These are phyloP conservation scores for Penicillium sp. DNA, from an alignment of 2,329 filamentous ascomycete species.

Conservation along the genomic window DNA sequence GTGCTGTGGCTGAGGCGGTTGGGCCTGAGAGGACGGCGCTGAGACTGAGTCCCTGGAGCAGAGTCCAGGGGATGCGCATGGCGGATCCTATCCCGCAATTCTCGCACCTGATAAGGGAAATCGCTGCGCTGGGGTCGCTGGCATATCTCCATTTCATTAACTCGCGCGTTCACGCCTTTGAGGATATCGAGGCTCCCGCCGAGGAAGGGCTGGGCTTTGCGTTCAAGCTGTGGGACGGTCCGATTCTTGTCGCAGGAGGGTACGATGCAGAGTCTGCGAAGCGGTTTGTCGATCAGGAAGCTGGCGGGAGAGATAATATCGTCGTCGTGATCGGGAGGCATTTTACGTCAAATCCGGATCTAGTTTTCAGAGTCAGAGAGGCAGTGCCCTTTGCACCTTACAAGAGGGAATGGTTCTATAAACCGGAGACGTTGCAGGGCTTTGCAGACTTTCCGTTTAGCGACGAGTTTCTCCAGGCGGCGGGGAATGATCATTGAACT, in stretches of 20 bases:
- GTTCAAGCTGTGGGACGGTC: neutral
- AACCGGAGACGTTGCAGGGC: neutral
- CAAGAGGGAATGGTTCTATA: neutral
- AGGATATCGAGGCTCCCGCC: neutral
- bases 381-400: neutral
- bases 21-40: slow-evolving; percentile 52
- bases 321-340: neutral
- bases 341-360: neutral
- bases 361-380: neutral
- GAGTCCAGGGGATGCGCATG: slow-evolving; percentile 61
- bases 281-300: neutral
- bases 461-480: neutral
- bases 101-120: slow-evolving; percentile 57
- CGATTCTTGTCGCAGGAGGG: neutral
- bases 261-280: neutral
- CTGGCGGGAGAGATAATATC: neutral
- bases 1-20: slow-evolving; percentile 48
- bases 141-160: slow-evolving; percentile 68
- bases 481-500: neutral
- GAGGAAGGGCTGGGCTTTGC: neutral
- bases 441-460: neutral
- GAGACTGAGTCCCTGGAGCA: slow-evolving; percentile 51
- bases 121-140: slow-evolving; percentile 57
- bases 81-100: slow-evolving; percentile 60
- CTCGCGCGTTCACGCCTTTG: slow-evolving; percentile 48